Evolutionary conservation across 2,329 filamentous ascomycete species (phyloP).

Genomic region (Ophiocordyceps camponoti-leonardi): DNA sequence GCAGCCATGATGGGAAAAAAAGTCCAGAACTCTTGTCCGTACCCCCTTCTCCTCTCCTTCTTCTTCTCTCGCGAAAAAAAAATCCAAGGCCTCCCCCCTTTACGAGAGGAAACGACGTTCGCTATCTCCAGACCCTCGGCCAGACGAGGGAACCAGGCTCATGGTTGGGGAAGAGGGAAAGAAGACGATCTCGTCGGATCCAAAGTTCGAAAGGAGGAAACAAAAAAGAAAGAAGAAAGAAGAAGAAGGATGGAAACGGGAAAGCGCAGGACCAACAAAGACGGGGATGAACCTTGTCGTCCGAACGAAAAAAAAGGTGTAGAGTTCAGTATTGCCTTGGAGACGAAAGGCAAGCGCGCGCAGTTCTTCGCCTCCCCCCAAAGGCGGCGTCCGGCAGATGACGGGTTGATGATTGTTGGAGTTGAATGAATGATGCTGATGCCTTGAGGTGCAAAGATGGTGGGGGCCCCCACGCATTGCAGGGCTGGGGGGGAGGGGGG

Average conservation of each 20-base stretch:
- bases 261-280: background rate
- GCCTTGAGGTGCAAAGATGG: background rate
- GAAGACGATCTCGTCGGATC: background rate
- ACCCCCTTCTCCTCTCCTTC: background rate
- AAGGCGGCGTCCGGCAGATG: background rate
- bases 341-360: no score
- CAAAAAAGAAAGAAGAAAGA: background rate
- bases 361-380: no score
- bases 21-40: background rate
- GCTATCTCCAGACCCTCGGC: conserved; percentile 17
- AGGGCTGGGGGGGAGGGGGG: background rate
- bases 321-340: no score
- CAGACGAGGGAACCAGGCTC: conserved; percentile 12
- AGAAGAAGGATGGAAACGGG: background rate
- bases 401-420: background rate
- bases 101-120: conserved; percentile 5
- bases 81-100: conserved; percentile 1
- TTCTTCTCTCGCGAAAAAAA: no score
- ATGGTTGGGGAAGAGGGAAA: conserved; percentile 1
- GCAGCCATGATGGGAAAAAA: conserved; percentile 38
- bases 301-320: no score
- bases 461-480: background rate
- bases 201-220: background rate
- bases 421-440: background rate
- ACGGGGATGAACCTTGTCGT: no score